These are phyloP conservation scores for Exidia glandulosa DNA, from an alignment of 768 basidiomycete genomes.

Conservation along the genomic window DNA sequence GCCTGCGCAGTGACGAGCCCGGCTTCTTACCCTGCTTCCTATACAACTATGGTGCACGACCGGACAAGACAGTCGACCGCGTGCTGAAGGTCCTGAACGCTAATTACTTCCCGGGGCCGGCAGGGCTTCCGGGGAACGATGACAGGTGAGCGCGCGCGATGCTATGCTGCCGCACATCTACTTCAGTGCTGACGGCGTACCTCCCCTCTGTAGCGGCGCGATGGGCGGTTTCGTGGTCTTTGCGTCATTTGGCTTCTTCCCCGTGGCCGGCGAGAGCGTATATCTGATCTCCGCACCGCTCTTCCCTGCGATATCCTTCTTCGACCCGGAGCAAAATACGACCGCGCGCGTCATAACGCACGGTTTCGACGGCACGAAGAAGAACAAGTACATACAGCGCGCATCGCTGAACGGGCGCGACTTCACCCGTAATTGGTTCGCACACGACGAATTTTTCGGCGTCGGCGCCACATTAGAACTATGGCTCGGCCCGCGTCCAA, in stretches of 20 bases:
- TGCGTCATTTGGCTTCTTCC: slow-evolving; percentile 9
- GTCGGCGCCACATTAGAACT: slow-evolving; percentile 9
- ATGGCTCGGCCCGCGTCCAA: slow-evolving; percentile 5
- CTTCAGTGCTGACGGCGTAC: no score
- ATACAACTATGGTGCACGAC: slow-evolving; percentile 11
- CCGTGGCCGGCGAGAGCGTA: slow-evolving; percentile 9
- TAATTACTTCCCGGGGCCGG: not conserved
- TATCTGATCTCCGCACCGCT: slow-evolving; percentile 10
- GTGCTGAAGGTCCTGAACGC: slow-evolving; percentile 6
- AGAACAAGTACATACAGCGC: slow-evolving; percentile 10
- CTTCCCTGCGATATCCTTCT: slow-evolving; percentile 8
- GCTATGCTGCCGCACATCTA: not conserved
- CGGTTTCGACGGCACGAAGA: slow-evolving; percentile 6
- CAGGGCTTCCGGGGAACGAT: slow-evolving; percentile 11
- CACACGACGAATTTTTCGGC: slow-evolving; percentile 8
- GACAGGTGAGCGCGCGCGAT: slow-evolving; percentile 3
- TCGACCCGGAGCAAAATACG: slow-evolving; percentile 3
- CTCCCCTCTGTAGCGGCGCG: no score
- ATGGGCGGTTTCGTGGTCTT: slow-evolving; percentile 9
- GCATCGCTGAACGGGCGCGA: slow-evolving; percentile 9
- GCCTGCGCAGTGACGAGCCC: not conserved
- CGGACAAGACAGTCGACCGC: slow-evolving; percentile 10
- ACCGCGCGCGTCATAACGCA: slow-evolving; percentile 4
- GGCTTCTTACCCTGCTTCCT: slow-evolving; percentile 1
- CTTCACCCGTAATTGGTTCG: slow-evolving; percentile 9